Percentiles rank a stretch among this genome's conserved stretches.
Conservation (phyloP, 495 filamentous ascomycete species). For the Aeminium ludgeri region DNA sequence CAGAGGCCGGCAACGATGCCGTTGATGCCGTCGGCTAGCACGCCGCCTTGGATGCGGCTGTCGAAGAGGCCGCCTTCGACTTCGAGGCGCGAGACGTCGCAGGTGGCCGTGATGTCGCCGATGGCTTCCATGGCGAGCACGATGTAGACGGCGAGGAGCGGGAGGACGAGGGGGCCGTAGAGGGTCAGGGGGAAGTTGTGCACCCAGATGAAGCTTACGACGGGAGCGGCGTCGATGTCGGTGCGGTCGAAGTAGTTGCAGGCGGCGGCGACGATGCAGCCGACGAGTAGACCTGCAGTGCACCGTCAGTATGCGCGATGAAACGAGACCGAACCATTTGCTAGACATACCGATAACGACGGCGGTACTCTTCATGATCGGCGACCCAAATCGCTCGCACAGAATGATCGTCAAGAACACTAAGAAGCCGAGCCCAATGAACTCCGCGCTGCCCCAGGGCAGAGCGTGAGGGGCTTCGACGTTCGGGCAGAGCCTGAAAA, state of each 20-base stretch:
- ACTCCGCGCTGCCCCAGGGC: constrained; percentile 75
- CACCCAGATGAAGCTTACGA: constrained; percentile 78
- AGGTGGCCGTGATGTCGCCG: constrained; percentile 59
- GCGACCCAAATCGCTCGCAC: constrained; percentile 69
- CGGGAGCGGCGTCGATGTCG: constrained; percentile 53
- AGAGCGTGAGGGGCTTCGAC: constrained; percentile 60
- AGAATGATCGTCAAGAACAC: constrained; percentile 83
- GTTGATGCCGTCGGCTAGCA: constrained; percentile 71
- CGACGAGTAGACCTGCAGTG: constrained; percentile 44
- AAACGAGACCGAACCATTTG: background rate
- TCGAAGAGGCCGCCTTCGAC: constrained; percentile 70
- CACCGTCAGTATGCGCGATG: background rate
- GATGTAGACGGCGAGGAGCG: constrained; percentile 71
- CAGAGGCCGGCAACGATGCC: constrained; percentile 50
- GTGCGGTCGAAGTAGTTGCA: constrained; percentile 64
- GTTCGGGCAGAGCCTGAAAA: constrained; percentile 51
- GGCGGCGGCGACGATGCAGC: constrained; percentile 75
- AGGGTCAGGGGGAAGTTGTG: constrained; percentile 66
- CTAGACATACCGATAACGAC: constrained; percentile 47
- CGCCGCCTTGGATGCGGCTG: constrained; percentile 77
- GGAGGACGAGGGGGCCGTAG: constrained; percentile 73
- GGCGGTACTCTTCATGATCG: constrained; percentile 56
- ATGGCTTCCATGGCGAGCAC: constrained; percentile 83
- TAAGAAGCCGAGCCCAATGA: constrained; percentile 76
- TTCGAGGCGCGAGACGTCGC: constrained; percentile 69